These are phyloP conservation scores for Corchorus olitorius DNA, from an alignment of 345 rosid genomes.

Conservation along the genomic window DNA sequence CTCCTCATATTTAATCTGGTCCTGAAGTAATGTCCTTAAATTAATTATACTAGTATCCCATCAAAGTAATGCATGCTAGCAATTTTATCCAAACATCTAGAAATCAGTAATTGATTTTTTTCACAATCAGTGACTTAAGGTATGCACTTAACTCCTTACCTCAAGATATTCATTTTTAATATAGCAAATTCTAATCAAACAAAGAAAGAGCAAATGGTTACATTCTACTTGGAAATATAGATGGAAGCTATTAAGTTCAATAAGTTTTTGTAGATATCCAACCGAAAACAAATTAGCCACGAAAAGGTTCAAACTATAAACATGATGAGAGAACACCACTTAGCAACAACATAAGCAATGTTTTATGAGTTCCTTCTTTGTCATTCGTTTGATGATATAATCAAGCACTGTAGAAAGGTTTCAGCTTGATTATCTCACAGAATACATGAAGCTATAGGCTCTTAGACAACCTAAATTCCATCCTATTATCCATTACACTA, in stretches of 20 bases:
- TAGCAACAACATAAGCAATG: slow-evolving; percentile 1
- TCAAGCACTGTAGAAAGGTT: not conserved
- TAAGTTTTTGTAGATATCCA: not conserved
- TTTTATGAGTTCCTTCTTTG: not conserved
- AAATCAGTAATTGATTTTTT: not conserved
- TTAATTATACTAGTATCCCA: not conserved
- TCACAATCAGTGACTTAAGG: not conserved
- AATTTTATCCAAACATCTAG: not conserved
- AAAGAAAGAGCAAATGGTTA: not conserved
- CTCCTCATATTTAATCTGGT: slow-evolving; percentile 59
- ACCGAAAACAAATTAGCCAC: not conserved
- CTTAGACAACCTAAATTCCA: not conserved
- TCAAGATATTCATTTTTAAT: not conserved
- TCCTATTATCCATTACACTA: not conserved
- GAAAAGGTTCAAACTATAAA: not conserved
- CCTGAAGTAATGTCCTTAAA: slow-evolving; percentile 49
- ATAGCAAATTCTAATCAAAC: not conserved
- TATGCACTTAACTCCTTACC: not conserved
- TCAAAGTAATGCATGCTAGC: not conserved
- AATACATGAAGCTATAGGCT: not conserved
- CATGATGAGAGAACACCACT: not conserved
- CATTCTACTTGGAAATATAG: not conserved
- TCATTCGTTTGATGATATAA: not conserved
- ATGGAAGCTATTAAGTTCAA: slow-evolving; percentile 3
- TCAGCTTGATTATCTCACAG: not conserved